Evolutionary conservation across 768 basidiomycete genomes (phyloP), one percentile per base, ranked within the genome.

Genomic region (Mycena indigotica): DNA sequence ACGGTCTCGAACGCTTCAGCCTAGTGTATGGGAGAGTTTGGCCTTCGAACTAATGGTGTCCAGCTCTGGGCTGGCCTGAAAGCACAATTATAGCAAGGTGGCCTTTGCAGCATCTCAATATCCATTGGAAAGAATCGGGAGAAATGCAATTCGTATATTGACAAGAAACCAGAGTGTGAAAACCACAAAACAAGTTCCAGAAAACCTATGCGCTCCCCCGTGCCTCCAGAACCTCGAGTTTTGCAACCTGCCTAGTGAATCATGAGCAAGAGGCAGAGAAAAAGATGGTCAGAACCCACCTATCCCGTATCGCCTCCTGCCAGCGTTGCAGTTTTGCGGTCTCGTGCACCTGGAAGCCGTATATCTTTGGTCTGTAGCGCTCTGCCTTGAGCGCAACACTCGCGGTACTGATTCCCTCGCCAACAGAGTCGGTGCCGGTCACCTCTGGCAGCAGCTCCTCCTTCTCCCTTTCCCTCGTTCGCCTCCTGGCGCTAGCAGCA

Each of bases 301-400:
- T 82, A 73, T 98, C 95, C 53, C 96, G 76, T 32, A 89, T 84
- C 3, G 93, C 95, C 74, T 94, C 93, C 72, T 98, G 93, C 97
- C 97, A 99, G 66, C 95, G 79, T 70, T 95, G 90, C 64, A 97
- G 73, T 72, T 89, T 95, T 17, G 96, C 96, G 58, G 84, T 87
- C 77, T 98, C 97, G 67, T 98, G 84, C 30, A 98, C 77, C 73
- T 95, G 93, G 82, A 99, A 99, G 1, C 97, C 97, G 73, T 98
- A 98, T 52, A 98, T 95, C 68, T 87, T 86, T 28, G 96, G 95
- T 53, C 91, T 80, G 72, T 97, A 95, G 63, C 93, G 72, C 69
- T 98, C 97, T 25, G 93, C 92, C 75, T 96, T 96, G 55, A 91
- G 67, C 6, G 95, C 95, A 2, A 85, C 91, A 41, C 76, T 80